Conservation (phyloP, 2,329 filamentous ascomycete genomes). For the Penicillium sp. region DNA sequence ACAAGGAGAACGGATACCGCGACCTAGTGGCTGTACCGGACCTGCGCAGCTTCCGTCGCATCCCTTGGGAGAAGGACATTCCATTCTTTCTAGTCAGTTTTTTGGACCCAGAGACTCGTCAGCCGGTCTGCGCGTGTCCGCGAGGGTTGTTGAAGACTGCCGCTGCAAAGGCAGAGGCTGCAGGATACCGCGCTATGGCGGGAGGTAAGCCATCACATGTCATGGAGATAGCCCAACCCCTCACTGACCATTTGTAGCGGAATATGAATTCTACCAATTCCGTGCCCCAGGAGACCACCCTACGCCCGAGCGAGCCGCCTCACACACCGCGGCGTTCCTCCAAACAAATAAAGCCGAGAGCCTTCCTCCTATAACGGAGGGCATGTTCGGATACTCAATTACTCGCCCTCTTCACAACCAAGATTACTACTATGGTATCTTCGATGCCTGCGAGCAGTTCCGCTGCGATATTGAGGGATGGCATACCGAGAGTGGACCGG, state of each 20-base stretch:
- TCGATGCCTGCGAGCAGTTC: conserved; percentile 72
- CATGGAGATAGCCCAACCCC: no score
- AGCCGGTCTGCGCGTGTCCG: conserved; percentile 75
- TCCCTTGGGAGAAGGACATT: conserved; percentile 86
- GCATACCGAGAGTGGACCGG: conserved; percentile 92
- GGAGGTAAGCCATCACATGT: conserved; percentile 63
- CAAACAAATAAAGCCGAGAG: conserved; percentile 67
- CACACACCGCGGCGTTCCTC: conserved; percentile 73
- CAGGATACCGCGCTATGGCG: conserved; percentile 81
- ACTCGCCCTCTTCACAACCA: conserved; percentile 86
- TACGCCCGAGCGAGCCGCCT: conserved; percentile 58
- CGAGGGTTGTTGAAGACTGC: conserved; percentile 71
- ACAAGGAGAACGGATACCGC: conserved; percentile 85
- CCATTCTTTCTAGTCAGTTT: conserved; percentile 86
- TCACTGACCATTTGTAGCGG: conserved; percentile 57
- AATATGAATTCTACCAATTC: conserved; percentile 96
- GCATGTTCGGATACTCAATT: conserved; percentile 94
- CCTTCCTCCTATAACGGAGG: conserved; percentile 81
- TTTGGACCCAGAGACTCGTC: conserved; percentile 72
- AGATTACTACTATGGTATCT: conserved; percentile 74
- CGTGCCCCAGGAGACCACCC: conserved; percentile 59
- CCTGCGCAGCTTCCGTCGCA: conserved; percentile 72
- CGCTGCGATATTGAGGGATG: conserved; percentile 84
- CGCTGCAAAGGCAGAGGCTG: conserved; percentile 64
- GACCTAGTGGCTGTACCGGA: conserved; percentile 84